phyloP scores from a whole-genome alignment of 495 filamentous ascomycete species.

The Daldinia concentrica region DNA sequence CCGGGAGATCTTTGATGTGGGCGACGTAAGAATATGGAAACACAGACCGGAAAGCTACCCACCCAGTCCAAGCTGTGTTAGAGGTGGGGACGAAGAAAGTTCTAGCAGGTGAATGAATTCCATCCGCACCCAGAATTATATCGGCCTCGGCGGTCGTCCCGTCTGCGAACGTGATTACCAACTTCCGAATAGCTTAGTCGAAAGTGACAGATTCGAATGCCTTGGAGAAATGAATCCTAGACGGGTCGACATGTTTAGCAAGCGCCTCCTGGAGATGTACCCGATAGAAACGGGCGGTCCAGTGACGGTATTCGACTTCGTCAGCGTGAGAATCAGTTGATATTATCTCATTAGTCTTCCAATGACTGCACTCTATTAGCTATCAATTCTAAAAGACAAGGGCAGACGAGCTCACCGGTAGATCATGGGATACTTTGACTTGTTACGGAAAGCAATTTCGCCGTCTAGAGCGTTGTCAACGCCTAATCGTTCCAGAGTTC shows the following conservation, averaged over 20 bases:
- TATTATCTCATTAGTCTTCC: conserved; percentile 56
- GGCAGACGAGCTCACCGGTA: conserved; percentile 38
- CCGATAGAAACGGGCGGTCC: conserved; percentile 58
- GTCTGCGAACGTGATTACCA: conserved; percentile 44
- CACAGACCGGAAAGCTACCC: conserved; percentile 58
- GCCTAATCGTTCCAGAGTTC: conserved; percentile 58
- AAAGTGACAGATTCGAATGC: conserved; percentile 30
- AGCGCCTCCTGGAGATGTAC: conserved; percentile 59
- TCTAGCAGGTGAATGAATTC: conserved; percentile 45
- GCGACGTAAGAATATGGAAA: conserved; percentile 55
- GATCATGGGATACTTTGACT: conserved; percentile 46
- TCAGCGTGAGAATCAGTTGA: conserved; percentile 51
- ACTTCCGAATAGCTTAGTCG: conserved; percentile 15
- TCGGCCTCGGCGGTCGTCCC: conserved; percentile 42
- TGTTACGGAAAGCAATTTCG: conserved; percentile 53
- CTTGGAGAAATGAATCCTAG: conserved; percentile 44
- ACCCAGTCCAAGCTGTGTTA: conserved; percentile 55
- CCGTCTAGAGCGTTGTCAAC: conserved; percentile 53
- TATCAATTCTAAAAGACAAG: not conserved
- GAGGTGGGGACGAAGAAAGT: conserved; percentile 55
- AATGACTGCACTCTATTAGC: conserved; percentile 25
- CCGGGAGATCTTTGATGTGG: conserved; percentile 52
- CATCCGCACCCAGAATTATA: conserved; percentile 49
- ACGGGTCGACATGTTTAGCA: conserved; percentile 51
- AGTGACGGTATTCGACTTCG: conserved; percentile 53